Conservation (phyloP, 495 filamentous ascomycete genomes). For the Aspergillus campestris region DNA sequence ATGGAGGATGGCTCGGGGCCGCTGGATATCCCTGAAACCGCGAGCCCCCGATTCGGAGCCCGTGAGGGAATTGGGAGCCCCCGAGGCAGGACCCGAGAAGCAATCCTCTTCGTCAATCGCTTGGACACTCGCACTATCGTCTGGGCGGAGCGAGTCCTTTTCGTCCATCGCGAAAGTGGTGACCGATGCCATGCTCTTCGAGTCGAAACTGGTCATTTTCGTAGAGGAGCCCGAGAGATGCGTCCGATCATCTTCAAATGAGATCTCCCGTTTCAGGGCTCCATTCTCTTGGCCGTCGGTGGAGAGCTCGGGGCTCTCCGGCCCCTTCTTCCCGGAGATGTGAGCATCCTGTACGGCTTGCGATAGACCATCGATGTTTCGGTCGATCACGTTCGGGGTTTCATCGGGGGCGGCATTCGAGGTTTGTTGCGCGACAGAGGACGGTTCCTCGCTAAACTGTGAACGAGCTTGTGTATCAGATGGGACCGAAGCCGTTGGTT, state of each 20-base stretch:
- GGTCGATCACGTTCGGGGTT: constrained; percentile 13
- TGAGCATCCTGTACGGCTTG: constrained; percentile 28
- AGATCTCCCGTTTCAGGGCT: constrained; percentile 32
- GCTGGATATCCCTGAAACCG: constrained; percentile 56
- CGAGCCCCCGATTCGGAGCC: constrained; percentile 71
- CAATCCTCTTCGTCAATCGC: constrained; percentile 84
- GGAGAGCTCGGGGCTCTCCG: constrained; percentile 21
- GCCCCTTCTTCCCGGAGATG: constrained; percentile 22
- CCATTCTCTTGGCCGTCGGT: constrained; percentile 22
- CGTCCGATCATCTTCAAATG: constrained; percentile 51
- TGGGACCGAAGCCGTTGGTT: constrained; percentile 19
- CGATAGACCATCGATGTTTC: constrained; percentile 24
- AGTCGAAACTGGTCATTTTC: constrained; percentile 81
- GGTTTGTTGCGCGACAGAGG: constrained; percentile 13
- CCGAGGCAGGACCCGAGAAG: constrained; percentile 62
- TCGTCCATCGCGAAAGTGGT: constrained; percentile 90
- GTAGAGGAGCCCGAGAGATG: constrained; percentile 67
- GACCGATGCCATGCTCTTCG: constrained; percentile 83
- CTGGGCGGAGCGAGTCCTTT: constrained; percentile 85
- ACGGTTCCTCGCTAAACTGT: constrained; percentile 11
- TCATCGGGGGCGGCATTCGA: constrained; percentile 14
- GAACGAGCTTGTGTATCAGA: constrained; percentile 19
- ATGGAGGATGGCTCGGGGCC: constrained; percentile 26
- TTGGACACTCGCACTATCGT: constrained; percentile 89
- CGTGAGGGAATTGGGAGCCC: constrained; percentile 62